Evolutionary conservation across 1,284 basidiomycete genomes (phyloP).

Genomic region (Ustilago nuda): DNA sequence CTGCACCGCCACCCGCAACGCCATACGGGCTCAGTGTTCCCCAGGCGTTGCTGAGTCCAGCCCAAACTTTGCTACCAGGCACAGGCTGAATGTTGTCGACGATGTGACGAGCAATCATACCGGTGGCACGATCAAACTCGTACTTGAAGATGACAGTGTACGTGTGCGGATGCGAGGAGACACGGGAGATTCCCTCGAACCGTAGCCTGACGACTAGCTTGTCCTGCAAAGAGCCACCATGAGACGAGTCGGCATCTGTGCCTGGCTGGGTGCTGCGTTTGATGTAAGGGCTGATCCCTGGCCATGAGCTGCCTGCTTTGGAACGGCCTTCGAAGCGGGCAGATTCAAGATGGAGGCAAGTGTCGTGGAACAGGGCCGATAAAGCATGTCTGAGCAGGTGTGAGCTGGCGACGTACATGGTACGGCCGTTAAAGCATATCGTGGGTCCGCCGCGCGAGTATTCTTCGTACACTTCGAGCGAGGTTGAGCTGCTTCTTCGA

Average conservation of each 20-base stretch:
- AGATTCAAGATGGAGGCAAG: conserved; percentile 51
- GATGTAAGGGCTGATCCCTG: conserved; percentile 38
- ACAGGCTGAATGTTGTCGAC: conserved; percentile 67
- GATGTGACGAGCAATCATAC: conserved; percentile 57
- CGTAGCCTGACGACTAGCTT: conserved; percentile 55
- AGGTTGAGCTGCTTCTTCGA: neutral
- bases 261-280: conserved; percentile 8
- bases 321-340: conserved; percentile 51
- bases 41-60: conserved; percentile 39
- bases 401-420: conserved; percentile 59
- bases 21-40: conserved; percentile 30
- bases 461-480: conserved; percentile 17
- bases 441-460: conserved; percentile 36
- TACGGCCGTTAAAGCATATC: conserved; percentile 60
- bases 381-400: conserved; percentile 60
- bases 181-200: conserved; percentile 58
- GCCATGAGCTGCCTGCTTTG: conserved; percentile 34
- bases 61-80: conserved; percentile 59
- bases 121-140: conserved; percentile 59
- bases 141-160: conserved; percentile 66
- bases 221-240: conserved; percentile 27
- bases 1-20: conserved; percentile 20
- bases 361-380: conserved; percentile 55
- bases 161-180: conserved; percentile 55
- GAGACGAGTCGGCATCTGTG: neutral